Base-by-base conservation (phyloP, 345 rosid genomes). In the Gossypium sturtianum region DNA sequence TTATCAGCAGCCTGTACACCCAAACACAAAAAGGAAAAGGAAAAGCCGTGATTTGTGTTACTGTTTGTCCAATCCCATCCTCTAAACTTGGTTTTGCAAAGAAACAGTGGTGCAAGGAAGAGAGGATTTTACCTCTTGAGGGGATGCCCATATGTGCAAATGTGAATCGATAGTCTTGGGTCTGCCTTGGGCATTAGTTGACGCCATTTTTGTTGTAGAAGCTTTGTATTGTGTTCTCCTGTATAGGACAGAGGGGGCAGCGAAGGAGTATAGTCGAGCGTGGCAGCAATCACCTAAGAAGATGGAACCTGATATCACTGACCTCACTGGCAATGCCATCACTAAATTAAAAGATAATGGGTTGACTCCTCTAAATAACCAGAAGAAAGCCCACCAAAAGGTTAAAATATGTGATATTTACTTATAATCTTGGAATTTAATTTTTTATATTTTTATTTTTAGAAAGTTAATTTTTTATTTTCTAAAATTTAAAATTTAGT, bases 131-230 rank as follows among this genome's bases (percentile, higher is more conserved):
- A 84, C 97, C 95, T 94, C 95, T 76, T 84, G 83, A 74, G 97
- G 91, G 74, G 98, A 90, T 57, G 97, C 97, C 97, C 98, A 92
- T 0, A 94, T 76, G 83, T 94, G 98, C 71, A 94, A 87, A 85
- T 94, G 98, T 9, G 97, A 88, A 82, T 94, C 97, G 58, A 94
- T 89, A 70, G 83, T 82, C 74, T 83, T 87, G 68, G 80, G 19
- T 63, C 56, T 20, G 49, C 71, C 47, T 25, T 64, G 80, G 56
- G 90, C 27, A 71, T 53, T 84, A 73, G 60, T 4, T n/a, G 88
- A 74, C 61, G 90, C 87, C 94, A 94, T 90, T 83, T 70, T 87
- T 47, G 84, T 57, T 20, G 61, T 13, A 16, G 77, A 57, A 54
- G 71, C 70, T 78, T 1, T 64, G 71, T 48, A 34, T 20, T 58